Evolutionary conservation across 2,329 filamentous ascomycete genomes (phyloP), one percentile per base, ranked within the genome.

Genomic region (Trichophyton equinum): DNA sequence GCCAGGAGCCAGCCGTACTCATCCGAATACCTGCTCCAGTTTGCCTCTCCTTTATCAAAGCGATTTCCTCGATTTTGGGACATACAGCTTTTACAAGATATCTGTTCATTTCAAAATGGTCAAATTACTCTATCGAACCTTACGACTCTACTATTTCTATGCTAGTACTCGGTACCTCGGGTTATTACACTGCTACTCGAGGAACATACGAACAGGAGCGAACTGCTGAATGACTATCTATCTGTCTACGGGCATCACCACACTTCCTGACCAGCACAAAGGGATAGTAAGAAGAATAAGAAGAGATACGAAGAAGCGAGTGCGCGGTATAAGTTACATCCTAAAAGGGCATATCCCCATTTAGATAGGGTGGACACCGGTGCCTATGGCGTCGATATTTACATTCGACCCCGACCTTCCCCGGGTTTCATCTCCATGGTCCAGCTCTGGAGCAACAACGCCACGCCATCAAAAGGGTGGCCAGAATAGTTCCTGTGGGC

Each of bases 391-490:
- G 62, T 96, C 92, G 11, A 89, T 99, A 67, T 99, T 99, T 72
- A 96, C 92, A 0, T 99, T 89, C 71, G 90, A 96, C 64, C 85
- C 89, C 1, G 87, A 96, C 65, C 89, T 91, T 53, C 89, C 89
- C 1, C 81, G 89, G 72, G 90, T 97, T 40, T 87, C 88, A 13
- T 97, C 92, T 18, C 94, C 94, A 15, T 99, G 94, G 94, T 81
- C 87, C 58, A 83, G 79, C 9, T 81, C 85, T 42, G 75, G 75
- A 60, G 72, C 76, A 13, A 73, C 70, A 47, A 76, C 74, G 30
- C 74, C 73, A 47, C 73, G 74, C 65, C 61, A 60, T 67, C 62
- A 69, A 68, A 58, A 64, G 62, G 61, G 67, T 61, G 60, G 33
- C 11, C 33, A 67, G 65, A 7, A 60, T 66, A 59, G 64, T 62